Evolutionary conservation across 805 yeast genomes (phyloP).

Genomic region (Priceomyces castillae): DNA sequence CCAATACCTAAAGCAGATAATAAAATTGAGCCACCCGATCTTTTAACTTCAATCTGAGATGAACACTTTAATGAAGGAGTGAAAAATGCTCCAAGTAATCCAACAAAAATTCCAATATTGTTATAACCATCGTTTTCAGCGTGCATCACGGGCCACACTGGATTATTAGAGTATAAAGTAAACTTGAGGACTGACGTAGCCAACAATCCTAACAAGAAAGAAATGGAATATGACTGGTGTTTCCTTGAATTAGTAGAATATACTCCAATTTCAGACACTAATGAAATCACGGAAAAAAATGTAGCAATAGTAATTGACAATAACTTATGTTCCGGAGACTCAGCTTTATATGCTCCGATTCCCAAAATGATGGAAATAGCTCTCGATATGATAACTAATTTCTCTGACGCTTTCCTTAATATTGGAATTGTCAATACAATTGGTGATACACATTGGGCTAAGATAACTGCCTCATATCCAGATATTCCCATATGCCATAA

Average conservation of each 20-base stretch:
- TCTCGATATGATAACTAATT: constrained; percentile 54
- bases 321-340: constrained; percentile 69
- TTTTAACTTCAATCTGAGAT: constrained; percentile 13
- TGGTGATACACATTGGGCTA: constrained; percentile 55
- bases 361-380: constrained; percentile 58
- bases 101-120: constrained; percentile 61
- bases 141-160: constrained; percentile 95
- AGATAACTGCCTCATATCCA: constrained; percentile 79
- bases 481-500: constrained; percentile 97
- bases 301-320: constrained; percentile 64
- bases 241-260: constrained; percentile 26
- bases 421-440: constrained; percentile 46
- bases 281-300: constrained; percentile 57
- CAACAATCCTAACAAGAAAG: constrained; percentile 70
- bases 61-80: constrained; percentile 41
- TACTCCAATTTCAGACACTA: constrained; percentile 52
- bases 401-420: constrained; percentile 34
- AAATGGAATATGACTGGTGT: constrained; percentile 46
- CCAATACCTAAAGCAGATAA: constrained; percentile 72
- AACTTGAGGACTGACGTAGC: constrained; percentile 72
- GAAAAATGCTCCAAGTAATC: constrained; percentile 60
- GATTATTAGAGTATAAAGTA: constrained; percentile 81
- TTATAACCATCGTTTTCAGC: constrained; percentile 84
- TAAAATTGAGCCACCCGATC: constrained; percentile 44
- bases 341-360: constrained; percentile 69